phyloP scores from a whole-genome alignment of 768 basidiomycete species.

The Phlebiopsis gigantea region DNA sequence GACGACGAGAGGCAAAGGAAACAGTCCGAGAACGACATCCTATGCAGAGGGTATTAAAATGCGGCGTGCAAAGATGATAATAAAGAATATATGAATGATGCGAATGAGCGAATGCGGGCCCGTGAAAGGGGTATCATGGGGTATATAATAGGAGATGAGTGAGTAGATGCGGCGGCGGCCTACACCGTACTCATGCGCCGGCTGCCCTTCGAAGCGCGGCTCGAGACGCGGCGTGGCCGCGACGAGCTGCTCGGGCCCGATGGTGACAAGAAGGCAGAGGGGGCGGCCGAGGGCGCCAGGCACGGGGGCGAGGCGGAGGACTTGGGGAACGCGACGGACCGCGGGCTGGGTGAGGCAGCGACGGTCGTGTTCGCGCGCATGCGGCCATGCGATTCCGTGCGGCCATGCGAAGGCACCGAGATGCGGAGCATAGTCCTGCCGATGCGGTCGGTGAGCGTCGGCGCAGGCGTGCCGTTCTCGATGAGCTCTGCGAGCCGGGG shows the following conservation, averaged over 20 bases:
- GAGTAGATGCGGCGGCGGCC: neutral
- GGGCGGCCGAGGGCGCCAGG: neutral
- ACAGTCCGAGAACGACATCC: neutral
- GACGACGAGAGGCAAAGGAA: neutral
- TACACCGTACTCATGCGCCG: conserved; percentile 3
- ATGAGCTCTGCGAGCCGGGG: conserved; percentile 48
- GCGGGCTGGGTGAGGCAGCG: neutral
- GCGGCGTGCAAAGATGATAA: neutral
- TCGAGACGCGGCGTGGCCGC: neutral
- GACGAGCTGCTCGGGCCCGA: neutral
- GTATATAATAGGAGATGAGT: neutral
- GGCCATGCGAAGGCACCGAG: neutral
- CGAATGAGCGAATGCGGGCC: neutral
- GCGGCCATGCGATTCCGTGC: neutral
- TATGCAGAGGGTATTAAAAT: neutral
- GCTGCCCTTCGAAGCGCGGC: neutral
- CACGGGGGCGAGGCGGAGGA: neutral
- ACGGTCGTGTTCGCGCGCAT: conserved; percentile 4
- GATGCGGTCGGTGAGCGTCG: neutral
- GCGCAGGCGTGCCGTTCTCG: conserved; percentile 40
- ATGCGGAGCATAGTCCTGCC: neutral
- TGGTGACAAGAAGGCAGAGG: neutral
- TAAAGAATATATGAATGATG: neutral
- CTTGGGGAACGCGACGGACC: neutral
- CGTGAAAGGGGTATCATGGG: neutral